Percentiles rank a stretch among this genome's conserved stretches.
Conservation (phyloP, 2,329 filamentous ascomycete genomes). For the Arthrinium phaeospermum region DNA sequence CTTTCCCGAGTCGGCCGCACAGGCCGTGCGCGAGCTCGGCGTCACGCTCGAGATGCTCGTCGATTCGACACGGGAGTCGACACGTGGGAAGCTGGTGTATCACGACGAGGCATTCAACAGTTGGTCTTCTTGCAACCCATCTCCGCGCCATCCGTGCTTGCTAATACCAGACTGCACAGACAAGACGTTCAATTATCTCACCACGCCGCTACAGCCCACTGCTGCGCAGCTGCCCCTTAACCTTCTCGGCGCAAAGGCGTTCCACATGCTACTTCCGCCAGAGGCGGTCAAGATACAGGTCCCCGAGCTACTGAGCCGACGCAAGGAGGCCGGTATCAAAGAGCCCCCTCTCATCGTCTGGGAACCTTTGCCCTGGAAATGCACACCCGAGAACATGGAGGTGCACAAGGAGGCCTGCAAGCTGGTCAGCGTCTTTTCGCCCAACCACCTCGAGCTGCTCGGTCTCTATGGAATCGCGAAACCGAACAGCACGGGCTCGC, state of each 20-base stretch:
- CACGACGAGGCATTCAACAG: slow-evolving; percentile 37
- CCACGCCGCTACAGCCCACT: slow-evolving; percentile 27
- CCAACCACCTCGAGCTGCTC: slow-evolving; percentile 44
- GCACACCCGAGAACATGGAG: slow-evolving; percentile 32
- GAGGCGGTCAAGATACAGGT: slow-evolving; percentile 28
- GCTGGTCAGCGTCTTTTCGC: slow-evolving; percentile 42
- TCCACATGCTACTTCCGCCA: slow-evolving; percentile 34
- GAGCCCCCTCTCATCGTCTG: slow-evolving; percentile 24
- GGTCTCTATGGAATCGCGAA: slow-evolving; percentile 27
- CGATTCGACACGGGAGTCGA: slow-evolving; percentile 20
- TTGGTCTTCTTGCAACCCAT: slow-evolving; percentile 21
- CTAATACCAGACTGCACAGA: slow-evolving; percentile 20
- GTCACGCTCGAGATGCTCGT: slow-evolving; percentile 17
- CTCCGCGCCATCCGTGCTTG: background rate
- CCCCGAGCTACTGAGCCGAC: slow-evolving; percentile 27
- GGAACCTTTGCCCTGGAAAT: slow-evolving; percentile 28
- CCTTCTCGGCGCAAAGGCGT: slow-evolving; percentile 27
- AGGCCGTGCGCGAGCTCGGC: slow-evolving; percentile 18
- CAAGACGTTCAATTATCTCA: slow-evolving; percentile 32
- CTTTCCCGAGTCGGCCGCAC: slow-evolving; percentile 22
- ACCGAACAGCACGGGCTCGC: background rate
- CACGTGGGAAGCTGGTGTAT: slow-evolving; percentile 26
- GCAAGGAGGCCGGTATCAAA: slow-evolving; percentile 15
- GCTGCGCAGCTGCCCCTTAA: slow-evolving; percentile 23
- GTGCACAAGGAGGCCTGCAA: slow-evolving; percentile 32